Percentiles rank a stretch among this genome's conserved stretches.
Conservation (phyloP, 2,329 filamentous ascomycete species). For the Clarireedia homoeocarpa region DNA sequence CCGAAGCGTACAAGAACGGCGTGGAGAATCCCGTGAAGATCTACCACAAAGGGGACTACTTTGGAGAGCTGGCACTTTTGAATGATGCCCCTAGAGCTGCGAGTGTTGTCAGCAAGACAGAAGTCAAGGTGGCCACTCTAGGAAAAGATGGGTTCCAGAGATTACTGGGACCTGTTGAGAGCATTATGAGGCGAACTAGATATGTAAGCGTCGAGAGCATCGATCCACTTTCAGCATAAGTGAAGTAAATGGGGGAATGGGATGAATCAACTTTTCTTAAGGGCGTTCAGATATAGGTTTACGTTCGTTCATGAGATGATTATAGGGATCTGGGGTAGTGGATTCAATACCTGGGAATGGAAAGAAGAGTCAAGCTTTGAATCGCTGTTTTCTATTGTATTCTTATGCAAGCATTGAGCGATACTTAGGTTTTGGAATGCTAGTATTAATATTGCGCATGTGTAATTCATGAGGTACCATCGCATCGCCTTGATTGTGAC, state of each 20-base stretch:
- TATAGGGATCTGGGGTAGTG: conserved; percentile 19
- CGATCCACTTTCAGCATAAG: conserved; percentile 50
- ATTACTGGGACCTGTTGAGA: conserved; percentile 83
- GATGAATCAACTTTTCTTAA: conserved; percentile 13
- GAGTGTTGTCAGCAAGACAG: conserved; percentile 72
- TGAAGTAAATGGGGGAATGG: conserved; percentile 17
- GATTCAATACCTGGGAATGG: conserved; percentile 24
- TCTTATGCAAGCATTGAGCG: conserved; percentile 3
- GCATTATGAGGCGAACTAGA: conserved; percentile 76
- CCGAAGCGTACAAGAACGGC: conserved; percentile 77
- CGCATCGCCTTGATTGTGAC: background rate
- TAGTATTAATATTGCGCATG: conserved; percentile 1
- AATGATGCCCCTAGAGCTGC: conserved; percentile 92
- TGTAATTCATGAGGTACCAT: background rate
- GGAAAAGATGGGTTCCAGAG: conserved; percentile 94
- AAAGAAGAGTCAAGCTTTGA: conserved; percentile 12
- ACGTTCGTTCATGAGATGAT: conserved; percentile 25
- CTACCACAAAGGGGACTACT: conserved; percentile 91
- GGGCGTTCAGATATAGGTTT: conserved; percentile 26
- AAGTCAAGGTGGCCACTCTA: conserved; percentile 87
- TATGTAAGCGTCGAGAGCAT: conserved; percentile 58
- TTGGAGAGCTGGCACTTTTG: conserved; percentile 87
- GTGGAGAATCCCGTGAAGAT: conserved; percentile 62
- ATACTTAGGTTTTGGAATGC: conserved; percentile 4
- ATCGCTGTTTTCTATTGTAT: conserved; percentile 12